Conservation (phyloP, 2,329 filamentous ascomycete species). For the Domatiomyces globalis region DNA sequence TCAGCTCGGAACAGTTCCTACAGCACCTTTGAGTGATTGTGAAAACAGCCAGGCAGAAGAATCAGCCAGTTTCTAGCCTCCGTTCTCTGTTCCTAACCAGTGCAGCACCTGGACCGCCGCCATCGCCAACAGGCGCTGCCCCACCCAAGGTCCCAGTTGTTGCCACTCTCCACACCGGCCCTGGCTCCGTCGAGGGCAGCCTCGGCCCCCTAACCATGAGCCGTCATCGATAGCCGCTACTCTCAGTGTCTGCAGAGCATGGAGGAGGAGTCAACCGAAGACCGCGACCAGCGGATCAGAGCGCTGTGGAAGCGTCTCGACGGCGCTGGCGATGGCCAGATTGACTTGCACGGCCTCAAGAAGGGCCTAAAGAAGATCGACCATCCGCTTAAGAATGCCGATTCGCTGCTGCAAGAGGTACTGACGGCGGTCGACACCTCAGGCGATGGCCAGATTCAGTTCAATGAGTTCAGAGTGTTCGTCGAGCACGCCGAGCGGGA, state of each 20-base stretch:
- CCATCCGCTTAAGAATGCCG: conserved; percentile 88
- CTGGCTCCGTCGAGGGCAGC: conserved; percentile 3
- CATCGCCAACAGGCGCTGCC: not conserved
- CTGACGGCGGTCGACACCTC: conserved; percentile 73
- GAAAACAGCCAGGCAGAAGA: not conserved
- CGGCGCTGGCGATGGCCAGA: conserved; percentile 57
- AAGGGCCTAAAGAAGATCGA: conserved; percentile 77
- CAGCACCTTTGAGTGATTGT: too few relatives aligned
- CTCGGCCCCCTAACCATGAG: conserved; percentile 26
- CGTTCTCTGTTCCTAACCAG: not conserved
- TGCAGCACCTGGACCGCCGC: not conserved
- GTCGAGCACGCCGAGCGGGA: conserved; percentile 77
- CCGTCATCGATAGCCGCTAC: conserved; percentile 35
- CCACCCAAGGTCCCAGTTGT: not conserved
- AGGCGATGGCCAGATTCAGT: conserved; percentile 79
- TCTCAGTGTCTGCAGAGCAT: conserved; percentile 37
- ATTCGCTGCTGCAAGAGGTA: conserved; percentile 67
- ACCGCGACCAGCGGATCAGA: conserved; percentile 68
- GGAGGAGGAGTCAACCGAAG: conserved; percentile 61
- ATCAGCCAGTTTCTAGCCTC: not conserved
- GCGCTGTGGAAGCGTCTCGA: conserved; percentile 75
- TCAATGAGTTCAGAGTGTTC: conserved; percentile 79
- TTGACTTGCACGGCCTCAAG: conserved; percentile 73
- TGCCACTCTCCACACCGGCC: not conserved
- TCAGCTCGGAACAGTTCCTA: not conserved